Percentiles rank a stretch among this genome's conserved stretches.
phyloP scores from a whole-genome alignment of 2,329 filamentous ascomycete species.

The Chaetomiaceae sp. region DNA sequence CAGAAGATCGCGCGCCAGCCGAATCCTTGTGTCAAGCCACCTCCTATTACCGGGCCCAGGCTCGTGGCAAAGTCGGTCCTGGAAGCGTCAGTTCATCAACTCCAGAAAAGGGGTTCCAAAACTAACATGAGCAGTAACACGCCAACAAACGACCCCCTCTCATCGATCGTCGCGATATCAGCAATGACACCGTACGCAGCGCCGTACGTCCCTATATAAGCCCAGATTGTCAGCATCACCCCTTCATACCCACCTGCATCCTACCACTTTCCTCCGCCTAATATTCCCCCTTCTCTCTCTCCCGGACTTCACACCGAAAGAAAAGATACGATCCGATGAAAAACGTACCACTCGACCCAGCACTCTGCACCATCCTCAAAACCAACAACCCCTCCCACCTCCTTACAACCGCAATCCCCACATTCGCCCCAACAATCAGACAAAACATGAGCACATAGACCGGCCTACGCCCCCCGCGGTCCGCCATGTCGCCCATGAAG shows the following conservation, averaged over 20 bases:
- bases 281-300: background rate
- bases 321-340: background rate
- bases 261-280: background rate
- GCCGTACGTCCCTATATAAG: conserved; percentile 8
- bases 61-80: conserved; percentile 35
- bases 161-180: conserved; percentile 57
- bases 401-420: conserved; percentile 43
- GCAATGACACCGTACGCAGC: conserved; percentile 49
- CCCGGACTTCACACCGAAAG: background rate
- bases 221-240: background rate
- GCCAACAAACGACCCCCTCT: conserved; percentile 56
- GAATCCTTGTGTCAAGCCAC: conserved; percentile 50
- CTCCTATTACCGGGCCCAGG: conserved; percentile 55
- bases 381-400: conserved; percentile 45
- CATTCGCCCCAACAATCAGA: conserved; percentile 43
- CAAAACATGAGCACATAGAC: conserved; percentile 45
- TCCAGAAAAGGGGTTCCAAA: too few relatives aligned
- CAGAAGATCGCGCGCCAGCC: conserved; percentile 61
- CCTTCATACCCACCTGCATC: background rate
- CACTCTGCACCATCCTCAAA: conserved; percentile 45
- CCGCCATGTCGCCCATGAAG: conserved; percentile 27
- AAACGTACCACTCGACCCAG: conserved; percentile 9
- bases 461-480: conserved; percentile 34
- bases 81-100: background rate
- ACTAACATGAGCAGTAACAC: conserved; percentile 39